A percentile compares a stretch with the other conserved stretches of the same genome.
Conservation (phyloP, 192 early-diverging fungal genomes). For the Coemansia sp. region DNA sequence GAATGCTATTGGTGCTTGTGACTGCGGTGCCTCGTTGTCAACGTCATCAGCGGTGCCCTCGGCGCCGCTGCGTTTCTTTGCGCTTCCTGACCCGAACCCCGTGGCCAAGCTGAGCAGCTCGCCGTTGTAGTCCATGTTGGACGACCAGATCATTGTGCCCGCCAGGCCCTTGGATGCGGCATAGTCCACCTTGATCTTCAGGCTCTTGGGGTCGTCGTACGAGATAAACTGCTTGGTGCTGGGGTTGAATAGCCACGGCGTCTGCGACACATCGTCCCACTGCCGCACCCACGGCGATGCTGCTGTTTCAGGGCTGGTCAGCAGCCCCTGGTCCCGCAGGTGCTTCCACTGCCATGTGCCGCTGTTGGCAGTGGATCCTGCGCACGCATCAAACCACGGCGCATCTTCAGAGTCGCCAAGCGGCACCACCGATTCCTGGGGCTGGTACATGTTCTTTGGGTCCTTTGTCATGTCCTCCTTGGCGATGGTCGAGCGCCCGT, state of each 20-base stretch:
- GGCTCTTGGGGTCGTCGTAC: constrained; percentile 72
- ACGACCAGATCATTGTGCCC: constrained; percentile 62
- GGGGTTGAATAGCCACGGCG: constrained; percentile 59
- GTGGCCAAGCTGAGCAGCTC: constrained; percentile 63
- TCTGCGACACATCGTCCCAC: constrained; percentile 62
- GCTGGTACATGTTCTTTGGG: constrained; percentile 48
- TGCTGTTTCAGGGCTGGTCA: constrained; percentile 52
- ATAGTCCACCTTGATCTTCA: constrained; percentile 60
- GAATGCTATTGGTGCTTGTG: constrained; percentile 5
- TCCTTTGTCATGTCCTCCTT: constrained; percentile 55
- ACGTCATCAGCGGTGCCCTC: not conserved
- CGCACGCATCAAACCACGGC: constrained; percentile 55
- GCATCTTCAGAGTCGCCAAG: constrained; percentile 58
- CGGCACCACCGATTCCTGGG: constrained; percentile 33
- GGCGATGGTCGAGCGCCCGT: constrained; percentile 57
- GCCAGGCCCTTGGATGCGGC: constrained; percentile 54
- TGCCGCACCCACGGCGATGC: constrained; percentile 59
- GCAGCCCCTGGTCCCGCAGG: constrained; percentile 58
- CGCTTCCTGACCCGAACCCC: constrained; percentile 25
- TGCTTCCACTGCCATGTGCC: constrained; percentile 68
- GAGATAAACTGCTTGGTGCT: constrained; percentile 64
- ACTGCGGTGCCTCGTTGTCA: constrained; percentile 5
- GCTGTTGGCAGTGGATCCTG: constrained; percentile 45
- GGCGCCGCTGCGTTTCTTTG: not conserved
- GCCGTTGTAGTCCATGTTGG: constrained; percentile 48